phyloP scores from a whole-genome alignment of 768 basidiomycete species.

The Naematelia aurantialba region DNA sequence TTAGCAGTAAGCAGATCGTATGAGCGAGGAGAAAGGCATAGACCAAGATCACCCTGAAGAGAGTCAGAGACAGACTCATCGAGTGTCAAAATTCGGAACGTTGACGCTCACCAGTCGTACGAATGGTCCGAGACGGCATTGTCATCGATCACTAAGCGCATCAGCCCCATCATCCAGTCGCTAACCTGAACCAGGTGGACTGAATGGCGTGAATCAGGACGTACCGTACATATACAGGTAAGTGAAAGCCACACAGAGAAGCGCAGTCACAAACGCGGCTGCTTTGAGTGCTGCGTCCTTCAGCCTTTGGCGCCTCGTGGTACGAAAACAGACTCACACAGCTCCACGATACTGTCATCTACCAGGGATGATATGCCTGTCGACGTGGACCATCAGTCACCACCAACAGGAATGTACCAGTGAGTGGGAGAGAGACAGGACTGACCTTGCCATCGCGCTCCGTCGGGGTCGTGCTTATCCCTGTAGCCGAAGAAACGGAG shows the following conservation, averaged over 20 bases:
- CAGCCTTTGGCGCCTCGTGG: background rate
- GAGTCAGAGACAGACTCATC: background rate
- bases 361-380: background rate
- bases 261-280: background rate
- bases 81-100: background rate
- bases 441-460: background rate
- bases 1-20: background rate
- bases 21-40: slow-evolving; percentile 3
- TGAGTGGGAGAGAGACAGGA: background rate
- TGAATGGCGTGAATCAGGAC: background rate
- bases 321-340: background rate
- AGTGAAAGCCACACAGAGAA: background rate
- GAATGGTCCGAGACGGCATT: background rate
- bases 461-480: background rate
- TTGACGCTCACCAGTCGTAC: background rate
- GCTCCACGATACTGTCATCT: background rate
- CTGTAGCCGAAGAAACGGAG: background rate
- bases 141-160: background rate
- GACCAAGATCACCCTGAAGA: background rate
- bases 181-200: background rate
- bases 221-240: background rate
- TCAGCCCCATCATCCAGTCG: background rate
- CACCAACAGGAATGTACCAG: background rate
- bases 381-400: too few species aligned
- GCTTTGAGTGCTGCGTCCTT: background rate